These are phyloP conservation scores for Clonostachys sp. DNA, from an alignment of 2,329 filamentous ascomycete species.

Conservation along the genomic window DNA sequence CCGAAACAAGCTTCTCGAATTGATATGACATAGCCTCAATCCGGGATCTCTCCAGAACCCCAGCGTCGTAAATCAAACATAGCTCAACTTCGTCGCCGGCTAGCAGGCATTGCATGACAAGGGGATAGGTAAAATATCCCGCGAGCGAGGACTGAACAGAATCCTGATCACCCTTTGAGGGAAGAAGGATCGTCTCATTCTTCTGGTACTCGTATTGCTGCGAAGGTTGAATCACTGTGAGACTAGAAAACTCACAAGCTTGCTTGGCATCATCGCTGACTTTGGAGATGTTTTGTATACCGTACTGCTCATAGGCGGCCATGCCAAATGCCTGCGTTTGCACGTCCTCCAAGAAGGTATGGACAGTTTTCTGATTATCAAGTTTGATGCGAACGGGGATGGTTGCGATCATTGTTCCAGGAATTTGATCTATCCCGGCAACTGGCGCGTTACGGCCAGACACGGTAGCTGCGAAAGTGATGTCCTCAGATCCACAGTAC, in stretches of 20 bases:
- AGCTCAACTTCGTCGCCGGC: slow-evolving; percentile 1
- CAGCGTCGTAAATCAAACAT: slow-evolving; percentile 1
- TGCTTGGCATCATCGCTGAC: not conserved
- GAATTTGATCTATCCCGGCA: slow-evolving; percentile 13
- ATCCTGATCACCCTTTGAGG: not conserved
- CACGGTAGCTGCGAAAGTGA: slow-evolving; percentile 16
- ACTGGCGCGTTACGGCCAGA: slow-evolving; percentile 19
- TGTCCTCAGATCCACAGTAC: slow-evolving; percentile 10
- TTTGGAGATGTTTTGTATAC: not conserved
- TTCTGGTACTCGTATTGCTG: not conserved
- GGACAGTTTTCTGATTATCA: slow-evolving; percentile 4
- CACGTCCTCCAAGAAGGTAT: slow-evolving; percentile 8
- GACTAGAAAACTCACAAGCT: not conserved
- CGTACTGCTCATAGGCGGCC: not conserved
- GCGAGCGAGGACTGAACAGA: slow-evolving; percentile 17
- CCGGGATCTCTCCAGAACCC: slow-evolving; percentile 3
- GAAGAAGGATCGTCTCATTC: not conserved
- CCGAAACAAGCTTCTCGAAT: slow-evolving; percentile 3
- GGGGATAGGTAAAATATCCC: slow-evolving; percentile 6
- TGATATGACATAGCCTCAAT: slow-evolving; percentile 6
- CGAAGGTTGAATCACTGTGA: not conserved
- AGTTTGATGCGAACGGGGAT: slow-evolving; percentile 15
- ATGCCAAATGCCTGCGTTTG: slow-evolving; percentile 9
- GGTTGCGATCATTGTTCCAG: slow-evolving; percentile 21
- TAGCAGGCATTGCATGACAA: slow-evolving; percentile 3